phyloP scores from a whole-genome alignment of 2,329 filamentous ascomycete species.

The Verticillium alfalfae region DNA sequence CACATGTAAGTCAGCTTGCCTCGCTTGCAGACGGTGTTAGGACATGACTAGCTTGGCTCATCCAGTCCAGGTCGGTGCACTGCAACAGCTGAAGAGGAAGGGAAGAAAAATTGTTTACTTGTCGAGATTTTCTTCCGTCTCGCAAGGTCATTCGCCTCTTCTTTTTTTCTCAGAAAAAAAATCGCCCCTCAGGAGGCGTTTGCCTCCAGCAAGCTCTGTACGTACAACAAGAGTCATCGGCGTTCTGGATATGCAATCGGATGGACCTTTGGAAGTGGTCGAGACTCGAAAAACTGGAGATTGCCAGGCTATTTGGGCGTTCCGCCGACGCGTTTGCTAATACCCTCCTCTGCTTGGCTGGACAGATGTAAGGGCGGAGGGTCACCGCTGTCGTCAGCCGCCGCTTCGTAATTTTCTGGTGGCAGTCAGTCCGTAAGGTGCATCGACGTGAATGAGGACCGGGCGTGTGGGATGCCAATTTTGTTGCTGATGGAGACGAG shows the following conservation, averaged over 20 bases:
- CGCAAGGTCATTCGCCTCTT: background rate
- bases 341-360: background rate
- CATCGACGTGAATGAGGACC: background rate
- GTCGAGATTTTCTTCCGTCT: background rate
- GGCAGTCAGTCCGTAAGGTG: background rate
- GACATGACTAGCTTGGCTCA: background rate
- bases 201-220: background rate
- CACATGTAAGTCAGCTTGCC: background rate
- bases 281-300: background rate
- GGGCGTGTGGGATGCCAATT: background rate
- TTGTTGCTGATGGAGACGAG: background rate
- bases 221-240: background rate
- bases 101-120: background rate
- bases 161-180: background rate
- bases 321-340: background rate
- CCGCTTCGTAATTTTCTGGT: background rate
- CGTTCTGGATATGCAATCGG: background rate
- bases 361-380: background rate
- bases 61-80: background rate
- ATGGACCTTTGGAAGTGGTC: background rate
- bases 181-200: background rate
- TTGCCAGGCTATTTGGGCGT: background rate
- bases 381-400: background rate
- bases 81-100: background rate
- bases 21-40: background rate